A percentile compares a stretch with the other conserved stretches of the same genome.
Conservation (phyloP, 805 yeast genomes). For the Pichia paraexigua region DNA sequence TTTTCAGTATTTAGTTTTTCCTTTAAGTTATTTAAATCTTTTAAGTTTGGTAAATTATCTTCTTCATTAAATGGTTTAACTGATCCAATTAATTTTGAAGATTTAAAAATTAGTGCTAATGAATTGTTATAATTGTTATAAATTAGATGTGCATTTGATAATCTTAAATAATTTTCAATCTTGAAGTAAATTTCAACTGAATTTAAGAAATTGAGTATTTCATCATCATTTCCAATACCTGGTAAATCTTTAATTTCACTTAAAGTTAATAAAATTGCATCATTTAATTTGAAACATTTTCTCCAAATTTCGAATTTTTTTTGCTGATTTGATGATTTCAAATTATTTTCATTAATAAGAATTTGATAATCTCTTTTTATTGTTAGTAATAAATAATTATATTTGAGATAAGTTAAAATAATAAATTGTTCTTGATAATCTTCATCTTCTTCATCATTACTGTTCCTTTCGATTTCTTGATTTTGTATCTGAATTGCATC, state of each 20-base stretch:
- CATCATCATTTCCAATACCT: slow-evolving; percentile 85
- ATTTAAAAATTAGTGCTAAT: slow-evolving; percentile 34
- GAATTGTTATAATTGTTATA: slow-evolving; percentile 38
- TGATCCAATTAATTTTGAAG: slow-evolving; percentile 14
- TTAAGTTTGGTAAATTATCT: slow-evolving; percentile 34
- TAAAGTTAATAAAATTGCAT: slow-evolving; percentile 44
- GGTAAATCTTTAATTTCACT: slow-evolving; percentile 69
- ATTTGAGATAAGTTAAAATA: slow-evolving; percentile 66
- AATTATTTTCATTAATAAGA: slow-evolving; percentile 9
- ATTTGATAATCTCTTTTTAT: slow-evolving; percentile 63
- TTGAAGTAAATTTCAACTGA: slow-evolving; percentile 40
- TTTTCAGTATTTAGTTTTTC: slow-evolving; percentile 14
- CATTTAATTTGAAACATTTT: slow-evolving; percentile 43
- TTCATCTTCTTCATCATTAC: slow-evolving; percentile 37
- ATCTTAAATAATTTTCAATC: slow-evolving; percentile 33
- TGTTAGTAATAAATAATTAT: slow-evolving; percentile 54
- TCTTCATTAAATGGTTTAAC: slow-evolving; percentile 5
- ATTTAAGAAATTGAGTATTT: slow-evolving; percentile 46
- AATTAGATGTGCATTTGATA: slow-evolving; percentile 40
- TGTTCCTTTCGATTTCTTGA: slow-evolving; percentile 41
- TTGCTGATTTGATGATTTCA: slow-evolving; percentile 17
- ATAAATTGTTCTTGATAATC: slow-evolving; percentile 67
- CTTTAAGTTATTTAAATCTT: slow-evolving; percentile 23
- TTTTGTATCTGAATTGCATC: slow-evolving; percentile 57
- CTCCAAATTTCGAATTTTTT: slow-evolving; percentile 27